Conservation (phyloP, 2,329 filamentous ascomycete genomes). For the Fusarium mundagurra region DNA sequence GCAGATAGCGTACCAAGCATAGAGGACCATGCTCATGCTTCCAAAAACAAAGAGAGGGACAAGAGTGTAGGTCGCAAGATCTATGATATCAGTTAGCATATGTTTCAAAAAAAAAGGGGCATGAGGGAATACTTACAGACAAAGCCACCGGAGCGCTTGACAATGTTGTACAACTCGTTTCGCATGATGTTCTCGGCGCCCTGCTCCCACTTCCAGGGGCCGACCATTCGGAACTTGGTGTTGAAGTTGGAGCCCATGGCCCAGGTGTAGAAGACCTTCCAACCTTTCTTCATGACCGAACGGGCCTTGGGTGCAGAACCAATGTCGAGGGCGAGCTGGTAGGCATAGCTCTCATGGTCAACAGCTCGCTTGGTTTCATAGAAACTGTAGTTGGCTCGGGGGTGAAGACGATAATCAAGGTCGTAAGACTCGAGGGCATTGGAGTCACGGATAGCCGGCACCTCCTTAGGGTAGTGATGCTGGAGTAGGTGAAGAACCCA, state of each 20-base stretch:
- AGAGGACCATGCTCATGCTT: conserved; percentile 44
- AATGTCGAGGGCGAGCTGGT: conserved; percentile 60
- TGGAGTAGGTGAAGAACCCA: conserved; percentile 56
- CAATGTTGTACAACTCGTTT: conserved; percentile 53
- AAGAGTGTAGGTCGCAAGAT: conserved; percentile 50
- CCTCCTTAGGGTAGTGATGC: conserved; percentile 34
- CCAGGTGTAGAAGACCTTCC: conserved; percentile 55
- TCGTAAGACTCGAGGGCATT: conserved; percentile 49
- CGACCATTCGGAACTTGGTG: conserved; percentile 58
- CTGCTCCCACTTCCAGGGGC: conserved; percentile 54
- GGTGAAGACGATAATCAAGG: conserved; percentile 53
- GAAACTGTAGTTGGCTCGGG: conserved; percentile 47
- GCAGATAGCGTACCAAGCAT: conserved; percentile 31
- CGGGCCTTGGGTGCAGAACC: conserved; percentile 52
- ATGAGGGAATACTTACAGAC: conserved; percentile 47
- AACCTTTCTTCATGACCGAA: conserved; percentile 49
- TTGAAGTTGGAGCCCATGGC: conserved; percentile 61
- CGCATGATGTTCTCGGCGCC: conserved; percentile 52
- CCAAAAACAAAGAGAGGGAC: conserved; percentile 51
- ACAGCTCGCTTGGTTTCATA: conserved; percentile 53
- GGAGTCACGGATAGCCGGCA: conserved; percentile 19
- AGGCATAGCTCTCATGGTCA: conserved; percentile 61
- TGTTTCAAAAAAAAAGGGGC: accelerated
- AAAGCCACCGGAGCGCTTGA: conserved; percentile 49
- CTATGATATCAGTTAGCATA: conserved; percentile 36